A percentile compares a stretch with the other conserved stretches of the same genome.
These are phyloP conservation scores for Gamarada debralockiae DNA, from an alignment of 495 filamentous ascomycete genomes.

Conservation along the genomic window DNA sequence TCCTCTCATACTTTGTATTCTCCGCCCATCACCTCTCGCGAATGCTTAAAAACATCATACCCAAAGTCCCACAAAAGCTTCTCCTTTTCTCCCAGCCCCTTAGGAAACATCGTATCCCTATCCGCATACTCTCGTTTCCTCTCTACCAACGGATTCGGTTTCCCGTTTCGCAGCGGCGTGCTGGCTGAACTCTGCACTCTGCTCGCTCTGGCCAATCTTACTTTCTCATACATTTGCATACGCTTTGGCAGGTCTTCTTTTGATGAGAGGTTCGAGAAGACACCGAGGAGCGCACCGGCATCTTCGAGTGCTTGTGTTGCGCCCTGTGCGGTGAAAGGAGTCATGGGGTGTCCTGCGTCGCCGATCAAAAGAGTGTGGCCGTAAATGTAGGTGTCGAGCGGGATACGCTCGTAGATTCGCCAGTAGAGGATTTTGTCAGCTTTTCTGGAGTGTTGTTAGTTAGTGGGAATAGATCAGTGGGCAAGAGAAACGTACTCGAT, in stretches of 20 bases:
- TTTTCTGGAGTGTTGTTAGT: neutral
- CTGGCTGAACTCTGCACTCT: neutral
- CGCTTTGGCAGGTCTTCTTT: neutral
- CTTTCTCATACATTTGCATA: neutral
- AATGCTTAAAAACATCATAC: no score
- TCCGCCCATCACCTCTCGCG: no score
- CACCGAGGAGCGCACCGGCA: neutral
- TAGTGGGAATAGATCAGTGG: neutral
- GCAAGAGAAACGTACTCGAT: neutral
- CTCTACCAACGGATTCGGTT: neutral
- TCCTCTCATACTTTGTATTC: no score
- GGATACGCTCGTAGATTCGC: neutral
- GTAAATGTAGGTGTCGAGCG: neutral
- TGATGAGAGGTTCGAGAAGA: neutral
- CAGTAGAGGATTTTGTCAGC: neutral
- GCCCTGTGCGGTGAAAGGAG: neutral
- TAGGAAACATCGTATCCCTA: no score
- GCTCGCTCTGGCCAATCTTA: neutral
- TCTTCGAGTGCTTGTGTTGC: neutral
- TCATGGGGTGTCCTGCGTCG: constrained; percentile 6
- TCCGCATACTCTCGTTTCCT: no score
- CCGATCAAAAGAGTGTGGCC: neutral
- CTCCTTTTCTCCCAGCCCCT: no score
- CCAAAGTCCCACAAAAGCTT: no score
- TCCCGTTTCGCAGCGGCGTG: neutral